A percentile compares a stretch with the other conserved stretches of the same genome.
Conservation (phyloP, 495 filamentous ascomycete genomes). For the Chaetomium cochliodes region DNA sequence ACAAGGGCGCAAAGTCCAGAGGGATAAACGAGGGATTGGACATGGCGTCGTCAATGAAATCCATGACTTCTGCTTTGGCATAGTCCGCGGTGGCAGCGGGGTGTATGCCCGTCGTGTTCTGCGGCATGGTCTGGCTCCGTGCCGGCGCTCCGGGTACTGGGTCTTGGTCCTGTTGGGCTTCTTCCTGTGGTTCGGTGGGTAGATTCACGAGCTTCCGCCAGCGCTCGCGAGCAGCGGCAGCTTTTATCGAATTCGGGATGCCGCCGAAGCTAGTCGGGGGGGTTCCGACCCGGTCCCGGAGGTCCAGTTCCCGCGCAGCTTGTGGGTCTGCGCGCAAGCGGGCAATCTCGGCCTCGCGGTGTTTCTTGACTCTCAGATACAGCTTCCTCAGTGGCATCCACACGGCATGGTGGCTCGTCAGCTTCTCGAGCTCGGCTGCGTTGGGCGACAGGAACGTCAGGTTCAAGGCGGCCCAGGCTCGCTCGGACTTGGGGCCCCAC, state of each 20-base stretch:
- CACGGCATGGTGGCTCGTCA: constrained; percentile 54
- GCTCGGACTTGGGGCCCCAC: constrained; percentile 63
- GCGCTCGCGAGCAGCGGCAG: constrained; percentile 38
- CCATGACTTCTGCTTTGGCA: constrained; percentile 27
- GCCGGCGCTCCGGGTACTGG: background rate
- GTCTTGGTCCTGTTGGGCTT: constrained; percentile 14
- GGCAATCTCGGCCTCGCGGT: constrained; percentile 50
- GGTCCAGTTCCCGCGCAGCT: constrained; percentile 43
- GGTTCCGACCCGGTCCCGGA: constrained; percentile 36
- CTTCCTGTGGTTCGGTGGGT: constrained; percentile 28
- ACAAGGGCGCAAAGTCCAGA: constrained; percentile 23
- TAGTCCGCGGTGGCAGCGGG: background rate
- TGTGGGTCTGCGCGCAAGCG: constrained; percentile 44
- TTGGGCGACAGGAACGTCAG: constrained; percentile 56
- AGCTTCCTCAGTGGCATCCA: constrained; percentile 74
- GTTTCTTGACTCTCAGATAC: constrained; percentile 62
- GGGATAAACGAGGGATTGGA: constrained; percentile 36
- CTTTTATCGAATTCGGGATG: constrained; percentile 40
- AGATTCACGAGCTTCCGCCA: constrained; percentile 50
- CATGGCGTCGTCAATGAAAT: constrained; percentile 39
- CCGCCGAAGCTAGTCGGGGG: constrained; percentile 41
- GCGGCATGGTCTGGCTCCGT: constrained; percentile 6
- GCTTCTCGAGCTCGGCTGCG: constrained; percentile 52
- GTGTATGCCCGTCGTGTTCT: background rate
- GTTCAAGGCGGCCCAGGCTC: constrained; percentile 77